A percentile compares a stretch with the other conserved stretches of the same genome.
These are phyloP conservation scores for Tricholoma terreum DNA, from an alignment of 768 basidiomycete species.

Conservation along the genomic window DNA sequence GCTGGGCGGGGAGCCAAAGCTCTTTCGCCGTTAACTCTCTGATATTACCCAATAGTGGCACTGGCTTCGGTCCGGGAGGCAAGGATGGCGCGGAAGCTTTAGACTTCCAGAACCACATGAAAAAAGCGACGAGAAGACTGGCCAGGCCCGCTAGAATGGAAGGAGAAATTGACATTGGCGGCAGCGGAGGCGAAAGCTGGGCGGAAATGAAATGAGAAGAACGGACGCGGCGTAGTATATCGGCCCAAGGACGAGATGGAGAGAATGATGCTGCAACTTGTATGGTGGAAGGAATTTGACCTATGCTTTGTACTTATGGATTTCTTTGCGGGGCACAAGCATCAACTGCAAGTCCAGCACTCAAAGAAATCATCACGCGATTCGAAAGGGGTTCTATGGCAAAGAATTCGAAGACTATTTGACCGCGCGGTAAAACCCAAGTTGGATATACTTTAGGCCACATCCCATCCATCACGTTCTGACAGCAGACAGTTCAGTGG, in stretches of 20 bases:
- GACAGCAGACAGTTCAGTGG: no score
- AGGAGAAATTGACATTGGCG: slow-evolving; percentile 19
- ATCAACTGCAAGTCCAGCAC: background rate
- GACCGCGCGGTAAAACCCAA: background rate
- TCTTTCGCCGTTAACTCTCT: slow-evolving; percentile 56
- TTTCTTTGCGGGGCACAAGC: background rate
- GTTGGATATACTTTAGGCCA: background rate
- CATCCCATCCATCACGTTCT: no score
- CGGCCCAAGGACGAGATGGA: background rate
- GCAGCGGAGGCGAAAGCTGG: background rate
- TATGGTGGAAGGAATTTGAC: background rate
- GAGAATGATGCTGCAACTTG: background rate
- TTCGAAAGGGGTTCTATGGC: background rate
- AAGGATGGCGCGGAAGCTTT: slow-evolving; percentile 39
- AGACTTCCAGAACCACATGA: slow-evolving; percentile 42
- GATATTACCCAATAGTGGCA: slow-evolving; percentile 65
- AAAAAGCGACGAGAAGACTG: slow-evolving; percentile 37
- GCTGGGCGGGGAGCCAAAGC: slow-evolving; percentile 59
- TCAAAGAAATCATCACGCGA: background rate
- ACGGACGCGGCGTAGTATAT: background rate
- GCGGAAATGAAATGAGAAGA: background rate
- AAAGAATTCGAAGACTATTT: background rate
- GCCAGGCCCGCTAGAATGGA: slow-evolving; percentile 31
- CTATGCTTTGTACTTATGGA: background rate
- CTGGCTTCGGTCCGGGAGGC: slow-evolving; percentile 67